Conservation (phyloP, 805 yeast genomes). For the Myxozyma mucilagina region DNA sequence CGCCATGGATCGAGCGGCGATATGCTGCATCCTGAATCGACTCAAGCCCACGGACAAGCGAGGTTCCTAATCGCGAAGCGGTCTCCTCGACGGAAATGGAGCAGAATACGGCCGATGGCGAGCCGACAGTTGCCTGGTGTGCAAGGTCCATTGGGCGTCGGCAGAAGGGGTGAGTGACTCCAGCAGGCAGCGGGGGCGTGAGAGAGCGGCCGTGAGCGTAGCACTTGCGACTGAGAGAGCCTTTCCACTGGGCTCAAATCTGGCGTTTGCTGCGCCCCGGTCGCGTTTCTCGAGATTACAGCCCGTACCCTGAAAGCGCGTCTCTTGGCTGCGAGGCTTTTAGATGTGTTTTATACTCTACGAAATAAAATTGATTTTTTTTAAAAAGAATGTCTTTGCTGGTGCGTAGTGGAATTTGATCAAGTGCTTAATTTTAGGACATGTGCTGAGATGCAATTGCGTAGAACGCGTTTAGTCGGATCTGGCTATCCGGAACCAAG, state of each 20-base stretch:
- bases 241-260: background rate
- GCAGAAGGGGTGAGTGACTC: background rate
- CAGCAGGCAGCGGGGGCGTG: background rate
- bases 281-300: background rate
- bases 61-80: constrained; percentile 60
- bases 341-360: no score
- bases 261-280: background rate
- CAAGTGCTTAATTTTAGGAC: no score
- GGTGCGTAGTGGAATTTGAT: no score
- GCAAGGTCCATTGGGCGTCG: constrained; percentile 2
- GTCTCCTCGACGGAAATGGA: constrained; percentile 67
- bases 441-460: no score
- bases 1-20: constrained; percentile 74
- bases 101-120: constrained; percentile 69
- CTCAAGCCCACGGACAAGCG: constrained; percentile 58
- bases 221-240: background rate
- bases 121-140: constrained; percentile 2
- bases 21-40: constrained; percentile 68
- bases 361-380: no score
- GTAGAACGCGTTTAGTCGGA: no score
- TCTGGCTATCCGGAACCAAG: no score
- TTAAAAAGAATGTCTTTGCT: no score
- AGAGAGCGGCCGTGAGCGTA: background rate
- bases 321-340: background rate
- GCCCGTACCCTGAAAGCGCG: background rate